phyloP scores from a whole-genome alignment of 306 rosid species.

The Arachis hypogaea region DNA sequence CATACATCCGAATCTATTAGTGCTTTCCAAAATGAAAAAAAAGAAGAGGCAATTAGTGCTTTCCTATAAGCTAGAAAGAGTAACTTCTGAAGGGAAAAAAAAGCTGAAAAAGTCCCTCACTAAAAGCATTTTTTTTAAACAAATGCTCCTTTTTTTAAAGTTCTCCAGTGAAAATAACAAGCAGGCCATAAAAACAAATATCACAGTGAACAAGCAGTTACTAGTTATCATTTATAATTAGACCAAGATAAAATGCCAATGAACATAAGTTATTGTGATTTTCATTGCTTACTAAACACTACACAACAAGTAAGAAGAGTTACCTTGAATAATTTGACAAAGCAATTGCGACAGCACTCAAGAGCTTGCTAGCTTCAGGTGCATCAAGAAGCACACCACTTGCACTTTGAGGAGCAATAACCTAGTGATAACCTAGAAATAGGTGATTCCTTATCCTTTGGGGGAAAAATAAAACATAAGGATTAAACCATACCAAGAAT shows the following conservation, averaged over 20 bases:
- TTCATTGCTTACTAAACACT: constrained; percentile 30
- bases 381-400: constrained; percentile 96
- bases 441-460: constrained; percentile 29
- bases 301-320: constrained; percentile 27
- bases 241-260: constrained; percentile 3
- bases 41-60: background rate
- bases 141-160: background rate
- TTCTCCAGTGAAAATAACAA: constrained; percentile 22
- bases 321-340: constrained; percentile 93
- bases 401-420: constrained; percentile 95
- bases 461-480: constrained; percentile 14
- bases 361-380: constrained; percentile 94
- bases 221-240: constrained; percentile 13
- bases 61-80: background rate
- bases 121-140: background rate
- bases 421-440: constrained; percentile 53
- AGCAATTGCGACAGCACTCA: constrained; percentile 97
- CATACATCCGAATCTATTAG: too few relatives aligned
- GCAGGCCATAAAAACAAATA: constrained; percentile 8
- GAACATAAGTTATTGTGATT: constrained; percentile 13
- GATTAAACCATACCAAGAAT: constrained; percentile 72
- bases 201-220: constrained; percentile 22
- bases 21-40: background rate
- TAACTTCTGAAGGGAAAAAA: background rate
- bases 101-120: background rate